Evolutionary conservation across 2,329 filamentous ascomycete genomes (phyloP).

Genomic region (Sphaerulina vaccinii): DNA sequence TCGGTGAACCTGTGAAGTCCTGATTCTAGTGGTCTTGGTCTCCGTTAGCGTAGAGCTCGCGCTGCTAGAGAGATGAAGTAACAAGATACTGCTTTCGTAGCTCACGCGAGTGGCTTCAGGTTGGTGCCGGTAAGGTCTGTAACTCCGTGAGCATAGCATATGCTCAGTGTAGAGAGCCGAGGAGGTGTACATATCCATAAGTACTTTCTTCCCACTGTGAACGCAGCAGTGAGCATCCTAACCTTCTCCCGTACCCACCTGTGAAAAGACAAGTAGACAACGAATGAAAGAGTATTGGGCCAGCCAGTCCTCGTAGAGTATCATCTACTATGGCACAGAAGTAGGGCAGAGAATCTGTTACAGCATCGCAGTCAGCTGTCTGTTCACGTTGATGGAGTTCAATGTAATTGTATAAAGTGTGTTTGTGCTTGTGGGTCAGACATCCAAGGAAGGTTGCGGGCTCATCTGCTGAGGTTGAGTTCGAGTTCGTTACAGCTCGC

Average conservation of each 20-base stretch:
- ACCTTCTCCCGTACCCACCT: constrained; percentile 5
- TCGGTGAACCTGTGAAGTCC: no score
- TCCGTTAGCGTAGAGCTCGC: no score
- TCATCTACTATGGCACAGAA: neutral
- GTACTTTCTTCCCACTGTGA: no score
- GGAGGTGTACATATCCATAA: no score
- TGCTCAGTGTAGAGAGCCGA: no score
- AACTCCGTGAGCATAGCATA: neutral
- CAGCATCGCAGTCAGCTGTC: constrained; percentile 1
- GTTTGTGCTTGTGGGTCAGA: constrained; percentile 33
- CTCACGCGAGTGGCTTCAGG: no score
- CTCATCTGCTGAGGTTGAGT: constrained; percentile 42
- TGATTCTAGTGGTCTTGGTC: no score
- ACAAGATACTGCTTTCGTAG: no score
- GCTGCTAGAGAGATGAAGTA: no score
- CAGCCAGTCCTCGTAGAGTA: neutral
- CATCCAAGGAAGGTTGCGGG: constrained; percentile 44
- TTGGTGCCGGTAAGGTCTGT: neutral
- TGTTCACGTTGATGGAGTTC: neutral
- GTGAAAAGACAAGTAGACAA: neutral
- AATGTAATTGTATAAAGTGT: neutral
- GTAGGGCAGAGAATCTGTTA: neutral
- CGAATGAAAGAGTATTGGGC: constrained; percentile 8
- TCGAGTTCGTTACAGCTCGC: constrained; percentile 50
- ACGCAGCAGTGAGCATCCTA: no score